These are phyloP conservation scores for Porpolomopsis calyptriformis DNA, from an alignment of 768 basidiomycete species.

Conservation along the genomic window DNA sequence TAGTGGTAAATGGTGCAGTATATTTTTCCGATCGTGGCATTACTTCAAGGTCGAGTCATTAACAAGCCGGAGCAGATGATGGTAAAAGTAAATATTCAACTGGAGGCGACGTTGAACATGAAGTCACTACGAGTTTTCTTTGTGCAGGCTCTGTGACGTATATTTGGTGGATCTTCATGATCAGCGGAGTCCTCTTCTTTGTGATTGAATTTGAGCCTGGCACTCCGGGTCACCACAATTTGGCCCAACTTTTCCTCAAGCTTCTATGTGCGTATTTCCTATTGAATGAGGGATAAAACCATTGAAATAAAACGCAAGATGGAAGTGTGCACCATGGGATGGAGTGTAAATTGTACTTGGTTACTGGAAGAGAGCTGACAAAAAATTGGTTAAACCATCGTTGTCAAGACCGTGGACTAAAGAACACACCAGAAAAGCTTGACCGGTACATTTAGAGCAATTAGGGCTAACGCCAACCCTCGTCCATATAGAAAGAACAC, in stretches of 20 bases:
- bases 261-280: constrained; percentile 11
- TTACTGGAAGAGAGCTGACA: no score
- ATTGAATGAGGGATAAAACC: no score
- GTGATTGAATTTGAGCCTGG: constrained; percentile 10
- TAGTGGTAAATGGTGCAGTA: constrained; percentile 12
- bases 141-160: neutral
- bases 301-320: no score
- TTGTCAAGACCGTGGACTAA: no score
- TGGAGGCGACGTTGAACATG: constrained; percentile 12
- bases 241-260: constrained; percentile 14
- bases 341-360: no score
- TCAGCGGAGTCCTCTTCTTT: constrained; percentile 12
- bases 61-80: constrained; percentile 11
- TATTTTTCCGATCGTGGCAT: constrained; percentile 13
- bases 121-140: constrained; percentile 11
- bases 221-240: constrained; percentile 5
- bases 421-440: no score
- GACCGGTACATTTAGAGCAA: no score
- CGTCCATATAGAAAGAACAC: no score
- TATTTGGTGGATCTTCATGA: constrained; percentile 11
- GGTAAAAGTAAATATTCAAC: constrained; percentile 10
- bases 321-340: no score
- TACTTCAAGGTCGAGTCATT: constrained; percentile 17
- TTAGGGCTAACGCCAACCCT: no score
- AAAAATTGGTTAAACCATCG: no score